A percentile compares a stretch with the other conserved stretches of the same genome.
phyloP scores from a whole-genome alignment of 164 flowering plant genomes.

The Malania oleifera region DNA sequence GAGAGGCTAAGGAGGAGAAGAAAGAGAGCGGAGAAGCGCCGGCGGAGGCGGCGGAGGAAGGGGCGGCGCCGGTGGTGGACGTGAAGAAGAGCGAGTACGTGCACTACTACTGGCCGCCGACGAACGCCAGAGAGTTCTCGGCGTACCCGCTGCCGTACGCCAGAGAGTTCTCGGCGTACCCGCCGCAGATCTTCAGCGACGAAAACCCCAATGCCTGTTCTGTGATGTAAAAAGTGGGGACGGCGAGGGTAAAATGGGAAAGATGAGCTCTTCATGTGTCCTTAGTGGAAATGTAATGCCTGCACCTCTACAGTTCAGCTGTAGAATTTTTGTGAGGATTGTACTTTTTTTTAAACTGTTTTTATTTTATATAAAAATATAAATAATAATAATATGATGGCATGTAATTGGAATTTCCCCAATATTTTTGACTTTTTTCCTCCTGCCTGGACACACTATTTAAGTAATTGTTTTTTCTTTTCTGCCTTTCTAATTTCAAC shows the following conservation, averaged over 20 bases:
- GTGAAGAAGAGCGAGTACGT: slow-evolving; percentile 37
- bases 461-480: too few relatives aligned
- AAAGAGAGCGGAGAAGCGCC: slow-evolving; percentile 14
- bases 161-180: slow-evolving; percentile 21
- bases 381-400: background rate
- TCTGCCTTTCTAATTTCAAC: too few relatives aligned
- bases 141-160: slow-evolving; percentile 22
- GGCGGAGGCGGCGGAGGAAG: slow-evolving; percentile 15
- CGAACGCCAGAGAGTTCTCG: background rate
- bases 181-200: slow-evolving; percentile 53
- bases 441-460: too few relatives aligned
- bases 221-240: slow-evolving; percentile 25
- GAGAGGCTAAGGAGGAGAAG: slow-evolving; percentile 10
- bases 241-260: background rate
- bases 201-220: slow-evolving; percentile 53
- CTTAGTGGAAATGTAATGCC: background rate
- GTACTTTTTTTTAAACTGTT: background rate
- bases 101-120: slow-evolving; percentile 27
- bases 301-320: too few relatives aligned
- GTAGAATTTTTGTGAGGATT: background rate
- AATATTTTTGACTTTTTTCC: too few relatives aligned
- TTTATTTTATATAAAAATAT: background rate
- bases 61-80: slow-evolving; percentile 28
- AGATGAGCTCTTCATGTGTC: slow-evolving; percentile 10
- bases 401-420: too few relatives aligned